These are phyloP conservation scores for Aspergillus cristatus DNA, from an alignment of 495 filamentous ascomycete species.

Conservation along the genomic window DNA sequence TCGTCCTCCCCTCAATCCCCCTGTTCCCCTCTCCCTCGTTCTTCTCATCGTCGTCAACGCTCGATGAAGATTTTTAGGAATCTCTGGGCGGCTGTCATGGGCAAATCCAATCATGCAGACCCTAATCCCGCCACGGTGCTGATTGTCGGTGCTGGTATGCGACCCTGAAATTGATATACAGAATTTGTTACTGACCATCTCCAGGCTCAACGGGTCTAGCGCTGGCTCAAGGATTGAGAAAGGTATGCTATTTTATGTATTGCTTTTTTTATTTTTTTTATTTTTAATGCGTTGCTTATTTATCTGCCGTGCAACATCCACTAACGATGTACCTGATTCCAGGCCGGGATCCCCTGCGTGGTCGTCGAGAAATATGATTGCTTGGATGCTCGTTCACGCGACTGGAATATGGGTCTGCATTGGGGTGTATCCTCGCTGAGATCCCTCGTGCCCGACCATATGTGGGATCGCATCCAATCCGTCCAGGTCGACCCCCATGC, in stretches of 20 bases:
- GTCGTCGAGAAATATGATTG: constrained; percentile 38
- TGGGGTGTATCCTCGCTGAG: constrained; percentile 39
- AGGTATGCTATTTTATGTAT: constrained; percentile 12
- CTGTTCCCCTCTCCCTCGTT: not conserved
- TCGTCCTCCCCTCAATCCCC: not conserved
- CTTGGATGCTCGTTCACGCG: constrained; percentile 32
- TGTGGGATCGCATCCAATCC: constrained; percentile 23
- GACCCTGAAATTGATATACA: no score
- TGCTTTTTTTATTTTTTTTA: not conserved
- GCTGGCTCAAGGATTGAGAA: constrained; percentile 38
- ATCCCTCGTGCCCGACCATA: constrained; percentile 25
- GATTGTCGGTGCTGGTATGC: constrained; percentile 14
- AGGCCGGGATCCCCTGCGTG: constrained; percentile 41
- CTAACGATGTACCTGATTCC: no score
- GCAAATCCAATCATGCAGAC: not conserved
- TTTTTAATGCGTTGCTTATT: no score
- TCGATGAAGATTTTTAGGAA: not conserved
- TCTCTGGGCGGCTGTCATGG: not conserved
- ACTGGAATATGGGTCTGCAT: constrained; percentile 50
- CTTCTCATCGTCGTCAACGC: no score
- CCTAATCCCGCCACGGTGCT: constrained; percentile 4
- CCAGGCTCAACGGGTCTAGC: constrained; percentile 31
- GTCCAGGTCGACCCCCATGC: constrained; percentile 30
- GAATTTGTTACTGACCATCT: no score
- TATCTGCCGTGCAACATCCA: no score